Conservation (phyloP, 2,329 filamentous ascomycete species). For the Aquanectria penicillioides region DNA sequence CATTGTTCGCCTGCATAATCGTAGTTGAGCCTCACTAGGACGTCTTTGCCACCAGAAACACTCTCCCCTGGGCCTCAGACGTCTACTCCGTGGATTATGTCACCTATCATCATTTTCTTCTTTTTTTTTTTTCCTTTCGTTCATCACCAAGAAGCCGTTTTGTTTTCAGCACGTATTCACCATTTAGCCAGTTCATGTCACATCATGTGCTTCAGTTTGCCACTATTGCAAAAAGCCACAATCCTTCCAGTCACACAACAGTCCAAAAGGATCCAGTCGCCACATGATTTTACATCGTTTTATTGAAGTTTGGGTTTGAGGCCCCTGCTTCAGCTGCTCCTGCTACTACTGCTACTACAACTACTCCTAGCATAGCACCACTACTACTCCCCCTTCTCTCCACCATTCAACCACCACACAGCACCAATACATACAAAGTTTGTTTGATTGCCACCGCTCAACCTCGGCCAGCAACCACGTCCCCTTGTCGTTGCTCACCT, state of each 20-base stretch:
- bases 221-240: background rate
- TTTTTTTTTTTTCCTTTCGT: too few relatives aligned
- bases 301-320: slow-evolving; percentile 34
- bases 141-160: too few relatives aligned
- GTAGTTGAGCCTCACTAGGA: background rate
- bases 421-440: slow-evolving; percentile 28
- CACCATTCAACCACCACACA: too few relatives aligned
- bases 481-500: slow-evolving; percentile 22
- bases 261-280: background rate
- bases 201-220: too few relatives aligned
- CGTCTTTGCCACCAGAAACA: too few relatives aligned
- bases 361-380: too few relatives aligned
- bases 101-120: too few relatives aligned
- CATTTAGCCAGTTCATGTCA: too few relatives aligned
- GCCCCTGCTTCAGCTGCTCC: slow-evolving; percentile 30
- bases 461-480: slow-evolving; percentile 33
- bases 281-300: slow-evolving; percentile 33
- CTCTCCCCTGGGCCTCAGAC: too few relatives aligned
- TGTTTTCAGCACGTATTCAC: too few relatives aligned
- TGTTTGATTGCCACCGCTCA: slow-evolving; percentile 30
- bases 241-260: background rate
- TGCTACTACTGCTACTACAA: slow-evolving; percentile 5
- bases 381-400: too few relatives aligned
- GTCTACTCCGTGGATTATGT: too few relatives aligned
- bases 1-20: background rate